Base-by-base conservation (phyloP, 768 basidiomycete species). In the Psilocybe tampanensis region DNA sequence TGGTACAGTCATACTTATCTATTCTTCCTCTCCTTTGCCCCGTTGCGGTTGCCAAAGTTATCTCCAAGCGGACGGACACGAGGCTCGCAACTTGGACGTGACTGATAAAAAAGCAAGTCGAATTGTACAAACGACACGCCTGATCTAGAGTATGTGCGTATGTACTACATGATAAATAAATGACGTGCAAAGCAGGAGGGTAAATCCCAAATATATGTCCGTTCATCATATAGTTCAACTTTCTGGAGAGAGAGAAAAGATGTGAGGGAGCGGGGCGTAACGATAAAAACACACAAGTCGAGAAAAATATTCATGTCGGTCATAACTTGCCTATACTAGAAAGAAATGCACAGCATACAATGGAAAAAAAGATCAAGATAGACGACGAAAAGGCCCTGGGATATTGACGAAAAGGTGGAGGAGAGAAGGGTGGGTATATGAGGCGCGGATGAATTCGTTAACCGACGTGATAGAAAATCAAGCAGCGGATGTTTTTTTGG, bases 401-500 rank as follows among this genome's bases (percentile, higher is more conserved):
- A 54, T 61, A 53, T 23, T 11, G 43, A 55, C 29, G 52, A 63
- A 67, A 54, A 26, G 47, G 62, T 42, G 19, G 62, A 59, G 64
- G 60, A 44, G 43, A 45, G 58, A 53, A 60, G 53, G 45, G 60
- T 44, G 63, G 41, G 24, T 21, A 18, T 15, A n/a, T 39, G 36
- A 56, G 54, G 50, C 55, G 54, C 53, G 55, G 56, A 48, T 34
- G 60, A 59, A 55, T 65, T 63, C 53, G 55, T 54, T 52, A 52
- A 60, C 45, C 52, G 52, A 54, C 42, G 55, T 44, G 52, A 58
- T 24, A 61, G 67, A 1, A n/a, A 23, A 44, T 42, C 26, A 44
- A 60, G 73, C 66, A 44, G 68, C 60, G 52, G 70, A 66, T 50
- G 72, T 54, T 65, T 81, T 80, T 76, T 82, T 82, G 72, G 86